Base-by-base conservation (phyloP, 1,284 basidiomycete genomes). In the Golubevia pallescens region DNA sequence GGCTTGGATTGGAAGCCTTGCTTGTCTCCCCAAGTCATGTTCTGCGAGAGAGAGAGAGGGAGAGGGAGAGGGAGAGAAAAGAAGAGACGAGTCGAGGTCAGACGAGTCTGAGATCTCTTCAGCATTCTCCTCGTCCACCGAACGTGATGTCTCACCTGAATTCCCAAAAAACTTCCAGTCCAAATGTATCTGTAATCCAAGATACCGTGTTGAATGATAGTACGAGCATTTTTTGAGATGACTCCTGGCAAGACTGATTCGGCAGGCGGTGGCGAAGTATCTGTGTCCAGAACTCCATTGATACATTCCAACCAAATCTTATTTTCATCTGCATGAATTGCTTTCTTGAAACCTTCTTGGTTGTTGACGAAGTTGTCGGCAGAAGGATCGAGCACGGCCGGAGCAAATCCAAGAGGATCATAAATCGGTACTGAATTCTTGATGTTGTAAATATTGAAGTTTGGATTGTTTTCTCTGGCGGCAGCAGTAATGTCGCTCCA, bases 11-110 rank as follows among this genome's bases (percentile, higher is more conserved):
- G 72, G 73, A 84, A 81, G 14, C 81, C 81, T 64, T 74, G 77
- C 51, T 65, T 23, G 5, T 71, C 76, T 5, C 70, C 68, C 77
- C 77, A 84, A 14, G 80, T 81, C 71, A 75, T 79, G 69, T 82
- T 82, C 48, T 82, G 80, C 65, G 62, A 67, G 68, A n/a, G n/a
- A n/a, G n/a, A n/a, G n/a, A n/a, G n/a, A n/a, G n/a, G n/a, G n/a
- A n/a, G n/a, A n/a, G n/a, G n/a, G n/a, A n/a, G n/a, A n/a, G n/a
- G n/a, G n/a, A n/a, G n/a, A n/a, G n/a, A n/a, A n/a, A n/a, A n/a
- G n/a, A n/a, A n/a, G n/a, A n/a, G n/a, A n/a, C n/a, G n/a, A n/a
- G n/a, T n/a, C n/a, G n/a, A n/a, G n/a, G n/a, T n/a, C n/a, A n/a
- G n/a, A n/a, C n/a, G n/a, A n/a, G n/a, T n/a, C n/a, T n/a, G n/a